Evolutionary conservation across 2,329 filamentous ascomycete genomes (phyloP), one percentile per base, ranked within the genome.

Genomic region (Alternaria gansuensis): DNA sequence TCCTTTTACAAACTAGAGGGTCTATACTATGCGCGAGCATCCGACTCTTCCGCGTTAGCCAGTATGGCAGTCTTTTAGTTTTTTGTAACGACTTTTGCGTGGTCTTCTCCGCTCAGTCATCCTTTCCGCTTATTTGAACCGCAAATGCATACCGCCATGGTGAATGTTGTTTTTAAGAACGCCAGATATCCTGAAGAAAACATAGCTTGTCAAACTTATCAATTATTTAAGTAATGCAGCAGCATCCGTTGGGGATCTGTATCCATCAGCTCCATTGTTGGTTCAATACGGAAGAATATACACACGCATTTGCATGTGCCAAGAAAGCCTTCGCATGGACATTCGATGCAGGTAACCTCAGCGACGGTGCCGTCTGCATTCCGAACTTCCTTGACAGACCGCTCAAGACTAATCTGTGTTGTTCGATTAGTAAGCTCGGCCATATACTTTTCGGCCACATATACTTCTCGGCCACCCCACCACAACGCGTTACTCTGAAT

Each of bases 161-260:
- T 59, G 37, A 57, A 60, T 46, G n/a, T 40, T 51, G 50, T 40
- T 55, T 49, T 44, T 11, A 31, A 53, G n/a, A 61, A 55, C 43
- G 43, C 62, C 45, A 17, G 11, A 23, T 50, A 55, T 55, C 53
- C 43, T 31, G 4, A 23, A 53, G 21, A 17, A 10, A 23, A 29
- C 21, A 9, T 13, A 14, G 29, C 33, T 14, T 8, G 7, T 13
- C 6, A 26, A 8, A 46, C n/a, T 4, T 23, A 1, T 10, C 5
- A 4, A 17, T 17, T 48, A 5, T 13, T 63, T 11, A 31, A 29
- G 29, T n/a, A 43, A 49, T 56, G 63, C 71, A 73, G 58, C 72
- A 75, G 60, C 72, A 75, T 10, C 72, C 71, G 28, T 74, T 70
- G 0, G 69, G 67, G 11, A 75, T 59, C 72, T 74, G 10, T 1